phyloP scores from a whole-genome alignment of 768 basidiomycete genomes.

The Mycena indigotica region DNA sequence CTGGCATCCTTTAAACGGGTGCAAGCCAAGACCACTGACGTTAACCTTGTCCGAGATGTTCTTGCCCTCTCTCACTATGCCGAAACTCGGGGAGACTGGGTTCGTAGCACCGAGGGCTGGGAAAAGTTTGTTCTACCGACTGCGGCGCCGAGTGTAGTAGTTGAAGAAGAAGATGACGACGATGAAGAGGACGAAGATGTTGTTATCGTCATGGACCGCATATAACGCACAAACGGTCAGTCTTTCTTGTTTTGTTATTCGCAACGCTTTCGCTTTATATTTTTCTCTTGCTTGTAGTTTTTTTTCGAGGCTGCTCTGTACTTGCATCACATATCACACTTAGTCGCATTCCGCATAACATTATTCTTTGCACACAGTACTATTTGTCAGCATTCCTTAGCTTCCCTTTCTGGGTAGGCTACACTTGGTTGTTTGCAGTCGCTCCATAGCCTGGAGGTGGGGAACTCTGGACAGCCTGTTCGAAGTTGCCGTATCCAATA shows the following conservation, averaged over 20 bases:
- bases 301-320: neutral
- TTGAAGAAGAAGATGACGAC: conserved; percentile 13
- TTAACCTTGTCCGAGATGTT: conserved; percentile 22
- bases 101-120: conserved; percentile 24
- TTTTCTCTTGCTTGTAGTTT: neutral
- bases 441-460: conserved; percentile 20
- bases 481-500: conserved; percentile 15
- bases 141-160: conserved; percentile 18
- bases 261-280: neutral
- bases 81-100: conserved; percentile 23
- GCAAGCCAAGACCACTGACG: conserved; percentile 19
- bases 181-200: conserved; percentile 25
- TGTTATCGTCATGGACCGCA: conserved; percentile 24
- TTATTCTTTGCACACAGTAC: too few species aligned
- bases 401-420: too few species aligned
- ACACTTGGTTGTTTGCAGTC: conserved; percentile 8
- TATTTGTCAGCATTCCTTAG: too few species aligned
- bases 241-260: too few species aligned
- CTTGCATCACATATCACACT: neutral
- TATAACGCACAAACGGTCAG: neutral
- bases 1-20: conserved; percentile 24
- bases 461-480: conserved; percentile 2
- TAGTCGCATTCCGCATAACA: too few species aligned
- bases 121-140: conserved; percentile 21
- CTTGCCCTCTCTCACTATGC: conserved; percentile 20